Base-by-base conservation (phyloP, 495 filamentous ascomycete genomes). In the Daldinia decipiens region DNA sequence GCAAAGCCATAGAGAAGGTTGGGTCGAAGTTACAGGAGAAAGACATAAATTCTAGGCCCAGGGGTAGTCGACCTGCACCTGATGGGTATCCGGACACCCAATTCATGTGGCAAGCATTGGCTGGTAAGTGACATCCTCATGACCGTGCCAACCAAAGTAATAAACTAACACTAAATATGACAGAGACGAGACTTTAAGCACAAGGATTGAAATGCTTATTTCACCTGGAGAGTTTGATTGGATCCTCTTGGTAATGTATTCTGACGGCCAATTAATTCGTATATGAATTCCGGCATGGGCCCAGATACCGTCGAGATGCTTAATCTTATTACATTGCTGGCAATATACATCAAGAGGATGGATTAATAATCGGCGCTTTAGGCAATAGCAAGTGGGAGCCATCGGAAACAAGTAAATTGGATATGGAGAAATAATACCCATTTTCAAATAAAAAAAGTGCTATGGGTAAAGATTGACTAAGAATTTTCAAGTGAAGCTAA, bases 71-170 rank as follows among this genome's bases (percentile, higher is more conserved):
- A 0, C 62, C 27, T 4, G 61, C 1, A 5, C 3, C 1, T 5
- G 58, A 63, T 32, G 38, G 27, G 6, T 73, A 73, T 11, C 70
- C 70, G 17, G 70, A 73, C 29, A 59, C 58, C 0, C 5, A 2
- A 5, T 69, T 43, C 32, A 73, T 73, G 70, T 73, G 65, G 70
- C 61, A 27, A 50, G 32, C 65, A 32, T 34, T 73, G 9, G 70
- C 62, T 21, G 70, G 70, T 73, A 65, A 59, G 69, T 2, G 47
- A 5, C 31, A 11, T 32, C 9, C 3, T 3, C 36, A 24, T 27
- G 5, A 11, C 0, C n/a, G 21, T n/a, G 6, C n/a, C 0, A 32
- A 13, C 24, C 0, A 3, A 12, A 13, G 15, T 15, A 39, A 17
- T 32, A 32, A 15, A 52, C 59, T 72, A 45, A 68, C 38, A 29